phyloP scores from a whole-genome alignment of 306 rosid species.

The Fagus sylvatica region DNA sequence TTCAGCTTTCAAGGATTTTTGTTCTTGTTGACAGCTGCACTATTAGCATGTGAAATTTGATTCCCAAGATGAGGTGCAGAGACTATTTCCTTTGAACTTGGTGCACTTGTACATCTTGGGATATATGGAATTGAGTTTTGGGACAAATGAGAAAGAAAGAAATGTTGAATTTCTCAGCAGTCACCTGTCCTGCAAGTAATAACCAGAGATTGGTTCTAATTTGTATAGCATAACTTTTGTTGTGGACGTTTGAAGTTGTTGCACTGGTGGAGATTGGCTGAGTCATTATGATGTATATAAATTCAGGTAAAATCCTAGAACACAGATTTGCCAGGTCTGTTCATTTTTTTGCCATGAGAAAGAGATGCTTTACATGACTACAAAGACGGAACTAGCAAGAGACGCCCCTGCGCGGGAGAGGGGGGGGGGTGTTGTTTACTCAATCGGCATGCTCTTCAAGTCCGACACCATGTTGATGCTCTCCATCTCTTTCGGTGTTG shows the following conservation, averaged over 20 bases:
- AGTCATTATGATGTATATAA: background rate
- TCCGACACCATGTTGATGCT: constrained; percentile 79
- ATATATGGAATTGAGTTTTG: no score
- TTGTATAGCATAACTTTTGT: background rate
- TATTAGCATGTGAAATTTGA: background rate
- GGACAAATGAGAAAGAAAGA: background rate
- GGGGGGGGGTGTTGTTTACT: constrained; percentile 42
- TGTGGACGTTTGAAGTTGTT: background rate
- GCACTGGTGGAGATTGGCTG: background rate
- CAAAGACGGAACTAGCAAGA: no score
- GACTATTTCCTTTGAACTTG: background rate
- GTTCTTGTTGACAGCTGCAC: background rate
- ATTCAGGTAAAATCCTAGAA: background rate
- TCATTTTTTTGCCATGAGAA: background rate
- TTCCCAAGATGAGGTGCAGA: background rate
- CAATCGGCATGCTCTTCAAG: constrained; percentile 62
- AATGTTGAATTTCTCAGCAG: background rate
- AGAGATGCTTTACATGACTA: no score
- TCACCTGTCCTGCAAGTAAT: background rate
- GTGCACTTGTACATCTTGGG: no score
- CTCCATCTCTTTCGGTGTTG: constrained; percentile 86
- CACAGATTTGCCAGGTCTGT: background rate
- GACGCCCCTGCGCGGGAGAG: no score
- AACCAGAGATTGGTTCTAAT: background rate
- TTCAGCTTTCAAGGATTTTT: background rate